Conservation (phyloP, 106 monocot genomes). For the Apostasia shenzhenica region DNA sequence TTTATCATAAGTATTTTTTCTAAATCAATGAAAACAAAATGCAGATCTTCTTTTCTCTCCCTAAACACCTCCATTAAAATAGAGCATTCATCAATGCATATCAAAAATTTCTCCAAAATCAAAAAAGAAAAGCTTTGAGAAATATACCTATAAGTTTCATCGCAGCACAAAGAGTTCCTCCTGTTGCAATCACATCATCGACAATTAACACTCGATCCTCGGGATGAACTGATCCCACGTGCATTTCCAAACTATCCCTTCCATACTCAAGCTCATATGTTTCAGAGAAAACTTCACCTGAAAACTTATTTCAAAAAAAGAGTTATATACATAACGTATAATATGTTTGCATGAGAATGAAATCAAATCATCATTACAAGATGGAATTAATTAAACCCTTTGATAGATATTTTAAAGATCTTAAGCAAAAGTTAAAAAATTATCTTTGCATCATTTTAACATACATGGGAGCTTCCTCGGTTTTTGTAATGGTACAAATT, state of each 20-base stretch:
- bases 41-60: too few relatives aligned
- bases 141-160: slow-evolving; percentile 44
- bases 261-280: slow-evolving; percentile 62
- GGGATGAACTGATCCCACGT: slow-evolving; percentile 38
- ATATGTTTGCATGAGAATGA: too few relatives aligned
- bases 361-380: too few relatives aligned
- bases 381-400: too few relatives aligned
- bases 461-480: slow-evolving; percentile 79
- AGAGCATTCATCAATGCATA: too few relatives aligned
- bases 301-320: too few relatives aligned
- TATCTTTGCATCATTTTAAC: neutral
- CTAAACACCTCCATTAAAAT: too few relatives aligned
- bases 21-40: too few relatives aligned
- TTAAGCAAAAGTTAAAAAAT: neutral
- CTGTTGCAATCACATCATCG: slow-evolving; percentile 66
- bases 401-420: too few relatives aligned
- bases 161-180: slow-evolving; percentile 63
- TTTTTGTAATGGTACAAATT: slow-evolving; percentile 78
- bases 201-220: slow-evolving; percentile 49
- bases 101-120: too few relatives aligned
- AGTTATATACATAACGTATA: too few relatives aligned
- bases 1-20: too few relatives aligned
- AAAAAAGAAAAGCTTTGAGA: neutral
- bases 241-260: slow-evolving; percentile 57
- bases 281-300: slow-evolving; percentile 59